Conservation (phyloP, 805 yeast genomes). For the Wickerhamiella galacta region DNA sequence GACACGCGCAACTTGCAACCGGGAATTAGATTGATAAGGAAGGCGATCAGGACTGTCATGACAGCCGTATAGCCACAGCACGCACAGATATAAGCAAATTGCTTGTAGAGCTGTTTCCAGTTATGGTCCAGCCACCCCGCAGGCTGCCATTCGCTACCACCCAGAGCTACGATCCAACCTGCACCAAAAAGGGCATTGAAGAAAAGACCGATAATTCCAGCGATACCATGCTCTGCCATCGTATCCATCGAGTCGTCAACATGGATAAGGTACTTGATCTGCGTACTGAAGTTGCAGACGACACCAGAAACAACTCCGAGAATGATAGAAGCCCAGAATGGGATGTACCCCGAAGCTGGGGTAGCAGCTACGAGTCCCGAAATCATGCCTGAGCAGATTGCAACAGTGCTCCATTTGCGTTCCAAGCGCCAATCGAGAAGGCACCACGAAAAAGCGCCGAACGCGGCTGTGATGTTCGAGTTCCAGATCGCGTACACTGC, state of each 20-base stretch:
- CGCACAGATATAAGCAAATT: slow-evolving; percentile 68
- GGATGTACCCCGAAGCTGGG: slow-evolving; percentile 81
- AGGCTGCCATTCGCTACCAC: slow-evolving; percentile 61
- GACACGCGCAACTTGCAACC: slow-evolving; percentile 64
- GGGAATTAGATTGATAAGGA: slow-evolving; percentile 60
- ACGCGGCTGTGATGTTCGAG: slow-evolving; percentile 74
- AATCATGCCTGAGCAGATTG: slow-evolving; percentile 86
- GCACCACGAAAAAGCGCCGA: slow-evolving; percentile 89
- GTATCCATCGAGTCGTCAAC: slow-evolving; percentile 92
- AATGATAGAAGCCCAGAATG: slow-evolving; percentile 78
- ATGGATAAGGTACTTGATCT: slow-evolving; percentile 58
- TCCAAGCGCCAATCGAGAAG: slow-evolving; percentile 75
- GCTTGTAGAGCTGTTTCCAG: slow-evolving; percentile 82
- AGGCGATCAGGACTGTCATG: slow-evolving; percentile 63
- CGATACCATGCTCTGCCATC: slow-evolving; percentile 97
- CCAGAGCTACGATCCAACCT: slow-evolving; percentile 77
- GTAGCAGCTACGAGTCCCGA: slow-evolving; percentile 96
- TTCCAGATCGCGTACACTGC: slow-evolving; percentile 86
- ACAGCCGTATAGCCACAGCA: slow-evolving; percentile 56
- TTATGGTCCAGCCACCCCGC: slow-evolving; percentile 92
- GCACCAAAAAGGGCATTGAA: slow-evolving; percentile 83
- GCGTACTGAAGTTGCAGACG: slow-evolving; percentile 79
- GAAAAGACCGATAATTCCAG: slow-evolving; percentile 80
- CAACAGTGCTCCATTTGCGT: slow-evolving; percentile 86
- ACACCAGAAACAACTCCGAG: slow-evolving; percentile 69